Evolutionary conservation across 345 rosid genomes (phyloP).

Genomic region (Eucalyptus caleyi): DNA sequence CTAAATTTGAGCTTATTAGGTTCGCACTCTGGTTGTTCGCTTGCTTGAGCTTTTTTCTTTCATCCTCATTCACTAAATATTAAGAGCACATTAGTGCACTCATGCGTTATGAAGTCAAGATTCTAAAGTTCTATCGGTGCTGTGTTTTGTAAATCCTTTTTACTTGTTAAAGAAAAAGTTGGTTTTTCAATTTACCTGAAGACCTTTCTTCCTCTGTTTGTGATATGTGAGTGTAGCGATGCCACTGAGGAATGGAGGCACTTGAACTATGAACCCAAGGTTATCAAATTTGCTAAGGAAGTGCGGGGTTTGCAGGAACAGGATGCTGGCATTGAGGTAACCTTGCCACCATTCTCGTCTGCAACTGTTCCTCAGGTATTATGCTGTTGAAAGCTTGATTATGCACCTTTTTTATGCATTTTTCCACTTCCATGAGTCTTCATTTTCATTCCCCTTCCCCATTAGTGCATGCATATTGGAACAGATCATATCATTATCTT

Average conservation of each 20-base stretch:
- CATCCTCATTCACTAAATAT: background rate
- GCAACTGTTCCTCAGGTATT: constrained; percentile 57
- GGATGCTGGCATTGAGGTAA: constrained; percentile 4
- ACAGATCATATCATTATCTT: background rate
- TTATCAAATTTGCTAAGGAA: constrained; percentile 38
- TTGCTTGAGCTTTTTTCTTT: background rate
- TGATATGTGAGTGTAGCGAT: background rate
- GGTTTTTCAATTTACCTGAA: background rate
- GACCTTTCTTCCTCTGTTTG: background rate
- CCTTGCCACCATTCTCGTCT: constrained; percentile 78
- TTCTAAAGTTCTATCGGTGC: background rate
- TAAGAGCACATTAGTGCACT: background rate
- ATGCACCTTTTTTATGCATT: background rate
- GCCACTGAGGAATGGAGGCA: constrained; percentile 55
- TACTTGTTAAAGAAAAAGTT: background rate
- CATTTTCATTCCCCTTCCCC: background rate
- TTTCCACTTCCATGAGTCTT: background rate
- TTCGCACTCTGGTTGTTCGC: background rate
- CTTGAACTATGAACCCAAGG: constrained; percentile 35
- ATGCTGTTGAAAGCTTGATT: background rate
- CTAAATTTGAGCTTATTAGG: background rate
- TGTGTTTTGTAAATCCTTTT: background rate
- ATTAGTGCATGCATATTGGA: background rate
- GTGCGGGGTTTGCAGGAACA: background rate
- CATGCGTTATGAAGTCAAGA: background rate